These are phyloP conservation scores for Vitis hybrid DNA, from an alignment of 177 flowering plant genomes.

Conservation along the genomic window DNA sequence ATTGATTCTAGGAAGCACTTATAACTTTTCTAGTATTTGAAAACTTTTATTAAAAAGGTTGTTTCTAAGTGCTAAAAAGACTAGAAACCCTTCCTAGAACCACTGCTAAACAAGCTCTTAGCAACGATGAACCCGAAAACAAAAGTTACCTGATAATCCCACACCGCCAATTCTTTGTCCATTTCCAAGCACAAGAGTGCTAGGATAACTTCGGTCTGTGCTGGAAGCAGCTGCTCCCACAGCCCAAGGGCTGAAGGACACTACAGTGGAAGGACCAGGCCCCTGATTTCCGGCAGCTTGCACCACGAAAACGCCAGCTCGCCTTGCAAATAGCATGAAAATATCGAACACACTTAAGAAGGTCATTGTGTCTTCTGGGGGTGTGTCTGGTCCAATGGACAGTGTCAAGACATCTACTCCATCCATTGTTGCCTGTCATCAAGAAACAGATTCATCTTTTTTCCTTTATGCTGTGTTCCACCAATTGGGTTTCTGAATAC, in stretches of 20 bases:
- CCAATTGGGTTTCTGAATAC: too few relatives aligned
- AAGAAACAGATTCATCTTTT: too few relatives aligned
- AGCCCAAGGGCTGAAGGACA: conserved; percentile 87
- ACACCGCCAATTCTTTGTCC: conserved; percentile 58
- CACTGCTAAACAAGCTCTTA: too few relatives aligned
- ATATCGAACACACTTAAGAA: conserved; percentile 69
- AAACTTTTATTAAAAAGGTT: too few relatives aligned
- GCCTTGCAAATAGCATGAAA: conserved; percentile 58
- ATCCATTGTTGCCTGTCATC: conserved; percentile 64
- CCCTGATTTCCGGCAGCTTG: conserved; percentile 92
- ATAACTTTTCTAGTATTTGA: too few relatives aligned
- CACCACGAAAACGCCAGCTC: conserved; percentile 84
- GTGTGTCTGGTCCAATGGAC: conserved; percentile 84
- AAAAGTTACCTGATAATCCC: conserved; percentile 69
- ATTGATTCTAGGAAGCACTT: too few relatives aligned
- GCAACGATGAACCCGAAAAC: too few relatives aligned
- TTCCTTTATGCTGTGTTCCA: too few relatives aligned
- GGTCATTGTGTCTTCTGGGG: conserved; percentile 66
- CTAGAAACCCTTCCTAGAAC: too few relatives aligned
- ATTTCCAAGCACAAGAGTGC: conserved; percentile 63
- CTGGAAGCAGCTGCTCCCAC: conserved; percentile 67
- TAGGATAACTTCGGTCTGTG: conserved; percentile 70
- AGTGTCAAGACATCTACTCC: conserved; percentile 81
- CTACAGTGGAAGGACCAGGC: conserved; percentile 57
- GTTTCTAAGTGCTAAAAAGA: too few relatives aligned